These are phyloP conservation scores for Diutina mesorugosa DNA, from an alignment of 1,139 yeast species.

Conservation along the genomic window DNA sequence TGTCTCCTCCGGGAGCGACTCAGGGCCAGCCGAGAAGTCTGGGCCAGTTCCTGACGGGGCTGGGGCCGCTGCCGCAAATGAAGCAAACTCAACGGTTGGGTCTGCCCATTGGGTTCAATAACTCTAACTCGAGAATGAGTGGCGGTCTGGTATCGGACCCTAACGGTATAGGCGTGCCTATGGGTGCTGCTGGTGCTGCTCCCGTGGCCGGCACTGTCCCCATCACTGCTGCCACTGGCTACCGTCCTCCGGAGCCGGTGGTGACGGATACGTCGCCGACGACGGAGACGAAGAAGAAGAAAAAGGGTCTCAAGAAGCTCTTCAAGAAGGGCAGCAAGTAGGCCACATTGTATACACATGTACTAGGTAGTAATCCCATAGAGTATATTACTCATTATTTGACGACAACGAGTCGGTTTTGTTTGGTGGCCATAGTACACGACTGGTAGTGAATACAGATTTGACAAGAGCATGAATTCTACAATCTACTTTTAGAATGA, in stretches of 20 bases:
- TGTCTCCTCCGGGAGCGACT: neutral
- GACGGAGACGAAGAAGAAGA: neutral
- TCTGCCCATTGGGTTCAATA: neutral
- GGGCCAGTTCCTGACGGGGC: neutral
- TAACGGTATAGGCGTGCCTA: neutral
- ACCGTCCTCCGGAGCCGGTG: neutral
- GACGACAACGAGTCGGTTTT: too few species aligned
- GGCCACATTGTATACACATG: neutral
- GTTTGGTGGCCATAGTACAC: too few species aligned
- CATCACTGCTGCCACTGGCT: neutral
- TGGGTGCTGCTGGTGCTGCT: neutral
- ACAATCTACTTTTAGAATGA: too few species aligned
- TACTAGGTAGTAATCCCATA: too few species aligned
- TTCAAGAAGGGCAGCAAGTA: neutral
- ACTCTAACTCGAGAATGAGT: neutral
- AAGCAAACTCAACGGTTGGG: neutral
- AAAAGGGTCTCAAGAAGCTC: neutral
- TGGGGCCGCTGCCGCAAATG: neutral
- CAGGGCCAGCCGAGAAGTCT: neutral
- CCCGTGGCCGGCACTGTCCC: neutral
- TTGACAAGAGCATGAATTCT: too few species aligned
- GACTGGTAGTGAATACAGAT: too few species aligned
- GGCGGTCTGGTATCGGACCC: neutral
- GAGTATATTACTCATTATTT: too few species aligned
- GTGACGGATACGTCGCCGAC: neutral